A percentile compares a stretch with the other conserved stretches of the same genome.
Evolutionary conservation across 1,284 basidiomycete species (phyloP).

Genomic region (Cryptococcus hybrid): DNA sequence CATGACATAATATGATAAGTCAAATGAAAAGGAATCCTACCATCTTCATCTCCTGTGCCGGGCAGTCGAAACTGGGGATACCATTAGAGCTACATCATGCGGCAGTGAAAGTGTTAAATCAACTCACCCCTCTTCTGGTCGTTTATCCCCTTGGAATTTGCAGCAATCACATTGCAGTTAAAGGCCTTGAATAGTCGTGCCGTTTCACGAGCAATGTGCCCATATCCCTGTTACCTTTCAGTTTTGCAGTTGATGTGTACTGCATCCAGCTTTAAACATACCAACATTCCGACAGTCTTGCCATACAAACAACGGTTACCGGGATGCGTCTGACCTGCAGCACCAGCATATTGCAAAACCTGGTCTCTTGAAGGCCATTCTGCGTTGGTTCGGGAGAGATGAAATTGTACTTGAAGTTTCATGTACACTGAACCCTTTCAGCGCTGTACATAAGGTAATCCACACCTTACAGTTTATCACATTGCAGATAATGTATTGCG

Average conservation of each 20-base stretch:
- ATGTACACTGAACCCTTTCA: constrained; percentile 4
- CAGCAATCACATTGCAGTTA: constrained; percentile 40
- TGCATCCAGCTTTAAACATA: not conserved
- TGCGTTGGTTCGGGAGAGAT: constrained; percentile 3
- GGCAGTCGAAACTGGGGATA: constrained; percentile 14
- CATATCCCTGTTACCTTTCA: constrained; percentile 23
- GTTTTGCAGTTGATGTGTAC: constrained; percentile 3
- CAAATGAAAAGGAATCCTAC: constrained; percentile 8
- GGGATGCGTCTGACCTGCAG: constrained; percentile 4
- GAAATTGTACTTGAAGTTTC: constrained; percentile 9
- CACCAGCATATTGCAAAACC: constrained; percentile 3
- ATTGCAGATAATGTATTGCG: constrained; percentile 40
- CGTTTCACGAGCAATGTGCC: constrained; percentile 41
- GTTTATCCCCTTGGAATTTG: constrained; percentile 35
- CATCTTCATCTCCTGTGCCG: constrained; percentile 43
- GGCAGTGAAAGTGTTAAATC: too few relatives aligned
- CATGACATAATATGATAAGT: not conserved
- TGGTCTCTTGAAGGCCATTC: not conserved
- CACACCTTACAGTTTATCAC: constrained; percentile 28
- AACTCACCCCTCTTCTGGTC: constrained; percentile 24
- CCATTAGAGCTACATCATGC: constrained; percentile 19
- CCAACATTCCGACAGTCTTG: constrained; percentile 30
- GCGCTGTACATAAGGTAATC: not conserved
- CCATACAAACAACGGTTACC: constrained; percentile 7
- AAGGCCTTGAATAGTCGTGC: constrained; percentile 40